Conservation (phyloP, 2,329 filamentous ascomycete genomes). For the Fusarium marasasianum region DNA sequence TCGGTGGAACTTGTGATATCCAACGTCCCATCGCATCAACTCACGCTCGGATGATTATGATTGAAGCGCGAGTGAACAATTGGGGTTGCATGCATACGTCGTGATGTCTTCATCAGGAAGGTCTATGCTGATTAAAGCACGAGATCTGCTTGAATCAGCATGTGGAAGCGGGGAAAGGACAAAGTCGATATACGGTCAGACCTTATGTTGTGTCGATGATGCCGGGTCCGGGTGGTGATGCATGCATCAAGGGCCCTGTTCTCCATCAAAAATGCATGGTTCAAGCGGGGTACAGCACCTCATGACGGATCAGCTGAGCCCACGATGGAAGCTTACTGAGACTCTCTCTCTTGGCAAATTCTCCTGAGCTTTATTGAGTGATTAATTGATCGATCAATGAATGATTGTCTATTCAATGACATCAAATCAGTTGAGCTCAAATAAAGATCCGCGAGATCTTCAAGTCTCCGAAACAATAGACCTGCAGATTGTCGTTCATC, state of each 20-base stretch:
- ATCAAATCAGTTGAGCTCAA: not conserved
- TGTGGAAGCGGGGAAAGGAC: not conserved
- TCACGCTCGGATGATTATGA: not conserved
- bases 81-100: slow-evolving; percentile 12
- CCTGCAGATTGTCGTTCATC: not conserved
- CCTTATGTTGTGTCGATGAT: not conserved
- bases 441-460: slow-evolving; percentile 20
- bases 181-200: slow-evolving; percentile 2
- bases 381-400: not conserved
- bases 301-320: slow-evolving; percentile 26
- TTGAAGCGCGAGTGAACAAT: not conserved
- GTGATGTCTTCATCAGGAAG: slow-evolving; percentile 9
- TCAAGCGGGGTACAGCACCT: slow-evolving; percentile 24
- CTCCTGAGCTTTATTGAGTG: not conserved
- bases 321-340: not conserved
- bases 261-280: slow-evolving; percentile 5
- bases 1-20: not conserved
- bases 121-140: slow-evolving; percentile 6
- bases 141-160: slow-evolving; percentile 1
- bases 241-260: slow-evolving; percentile 11
- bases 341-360: not conserved
- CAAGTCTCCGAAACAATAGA: slow-evolving; percentile 12
- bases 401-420: not conserved
- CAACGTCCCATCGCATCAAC: not conserved
- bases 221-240: slow-evolving; percentile 1